Conservation (phyloP, 176 grass and related monocot genomes). For the Bonia amplexicaulis region DNA sequence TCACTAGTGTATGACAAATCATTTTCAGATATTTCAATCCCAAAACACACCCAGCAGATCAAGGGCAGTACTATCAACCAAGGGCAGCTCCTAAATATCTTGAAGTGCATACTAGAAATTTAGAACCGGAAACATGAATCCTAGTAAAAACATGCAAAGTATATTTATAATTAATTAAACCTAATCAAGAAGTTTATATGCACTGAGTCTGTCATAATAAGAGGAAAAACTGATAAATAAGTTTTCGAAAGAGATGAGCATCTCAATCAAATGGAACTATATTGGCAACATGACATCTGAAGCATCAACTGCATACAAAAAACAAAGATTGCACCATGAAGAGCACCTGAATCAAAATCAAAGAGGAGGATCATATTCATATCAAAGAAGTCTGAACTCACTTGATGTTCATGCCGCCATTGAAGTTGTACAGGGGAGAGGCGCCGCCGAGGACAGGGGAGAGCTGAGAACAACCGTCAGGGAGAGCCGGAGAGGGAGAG, state of each 20-base stretch:
- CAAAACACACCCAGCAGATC: background rate
- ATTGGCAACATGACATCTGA: background rate
- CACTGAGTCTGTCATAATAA: background rate
- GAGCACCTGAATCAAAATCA: background rate
- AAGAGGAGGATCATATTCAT: background rate
- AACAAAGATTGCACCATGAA: background rate
- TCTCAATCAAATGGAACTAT: background rate
- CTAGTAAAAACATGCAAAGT: background rate
- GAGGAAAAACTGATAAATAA: background rate
- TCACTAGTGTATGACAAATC: background rate
- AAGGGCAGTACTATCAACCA: background rate
- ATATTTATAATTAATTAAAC: too few relatives aligned
- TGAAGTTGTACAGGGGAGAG: constrained; percentile 35
- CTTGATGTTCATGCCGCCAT: constrained; percentile 68
- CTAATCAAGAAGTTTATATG: background rate
- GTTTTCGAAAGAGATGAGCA: background rate
- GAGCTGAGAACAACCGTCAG: too few relatives aligned
- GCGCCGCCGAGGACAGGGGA: too few relatives aligned
- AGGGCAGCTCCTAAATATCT: background rate
- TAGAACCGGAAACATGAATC: background rate
- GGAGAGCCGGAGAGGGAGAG: too few relatives aligned
- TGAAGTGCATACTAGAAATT: too few relatives aligned
- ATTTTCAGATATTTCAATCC: background rate
- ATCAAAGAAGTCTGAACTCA: background rate
- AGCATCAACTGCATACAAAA: background rate